Base-by-base conservation (phyloP, 1,139 yeast genomes). In the Candida buenavistaensis region DNA sequence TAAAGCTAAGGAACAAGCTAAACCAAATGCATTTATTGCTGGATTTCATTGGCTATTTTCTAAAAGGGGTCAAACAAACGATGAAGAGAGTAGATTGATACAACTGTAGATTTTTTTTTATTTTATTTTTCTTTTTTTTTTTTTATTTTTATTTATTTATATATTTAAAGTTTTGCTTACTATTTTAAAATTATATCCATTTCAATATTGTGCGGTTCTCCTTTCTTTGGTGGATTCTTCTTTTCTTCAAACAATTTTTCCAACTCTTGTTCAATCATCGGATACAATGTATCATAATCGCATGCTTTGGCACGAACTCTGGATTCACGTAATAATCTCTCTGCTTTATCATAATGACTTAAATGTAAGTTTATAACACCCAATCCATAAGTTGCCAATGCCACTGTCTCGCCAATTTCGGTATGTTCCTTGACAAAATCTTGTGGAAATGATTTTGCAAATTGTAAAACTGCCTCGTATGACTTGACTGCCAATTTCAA, bases 331-430 rank as follows among this genome's bases (percentile, higher is more conserved):
- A 89, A 63, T 21, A 76, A 61, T 23, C 80, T 67, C 45, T 77
- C 79, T 0, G 96, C 89, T 42, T 70, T 64, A 15, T 69, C 71
- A 38, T 70, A 66, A 14, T 80, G 62, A 1, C 78, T 72, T 25
- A 66, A 51, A 51, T 86, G 89, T 13, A 85, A 59, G 32, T 78
- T 72, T 11, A 87, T 72, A 4, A 89, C 95, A 0, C 96, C 97
- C 26, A 87, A 65, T 0, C 96, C 95, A 52, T 87, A 90, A 0
- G 88, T 80, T 1, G 96, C 79, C 51, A 88, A 65, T 0, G 95
- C 95, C 21, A 83, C 78, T 2, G 85, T 80, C 44, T 86, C 88
- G 33, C 48, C 48, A 14, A 66, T 54, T 26, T 54, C 48, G 31
- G 44, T 36, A 31, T 52, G 48, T 28, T 45, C 41, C 21, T 46